These are phyloP conservation scores for Ulota crispa DNA, from an alignment of 225 moss, liverwort and hornwort genomes.

Conservation along the genomic window DNA sequence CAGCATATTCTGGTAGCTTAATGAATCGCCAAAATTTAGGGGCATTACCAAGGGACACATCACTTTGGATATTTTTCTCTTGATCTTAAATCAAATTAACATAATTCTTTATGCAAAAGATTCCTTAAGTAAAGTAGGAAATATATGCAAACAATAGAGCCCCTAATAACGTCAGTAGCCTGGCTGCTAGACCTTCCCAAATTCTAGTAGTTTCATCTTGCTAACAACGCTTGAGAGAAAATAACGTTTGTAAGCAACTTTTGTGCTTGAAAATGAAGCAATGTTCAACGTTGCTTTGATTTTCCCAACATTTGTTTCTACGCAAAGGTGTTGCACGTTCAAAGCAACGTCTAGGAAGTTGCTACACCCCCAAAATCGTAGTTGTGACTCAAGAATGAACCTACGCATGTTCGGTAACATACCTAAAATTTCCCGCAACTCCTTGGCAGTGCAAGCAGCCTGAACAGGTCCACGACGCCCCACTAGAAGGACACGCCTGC, in stretches of 20 bases:
- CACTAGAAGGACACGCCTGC: constrained; percentile 85
- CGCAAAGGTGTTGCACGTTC: too few relatives aligned
- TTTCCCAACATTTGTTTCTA: too few relatives aligned
- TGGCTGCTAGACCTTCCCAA: too few relatives aligned
- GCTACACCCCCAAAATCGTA: too few relatives aligned
- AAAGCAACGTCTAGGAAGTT: too few relatives aligned
- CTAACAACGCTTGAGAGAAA: too few relatives aligned
- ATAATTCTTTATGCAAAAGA: neutral
- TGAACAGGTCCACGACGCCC: constrained; percentile 98
- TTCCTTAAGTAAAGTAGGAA: neutral
- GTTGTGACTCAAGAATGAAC: neutral
- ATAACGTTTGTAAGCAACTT: too few relatives aligned
- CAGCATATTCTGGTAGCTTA: constrained; percentile 16
- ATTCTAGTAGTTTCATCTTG: too few relatives aligned
- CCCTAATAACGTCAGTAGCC: neutral
- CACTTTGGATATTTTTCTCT: neutral
- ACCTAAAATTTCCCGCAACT: constrained; percentile 91
- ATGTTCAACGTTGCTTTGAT: too few relatives aligned
- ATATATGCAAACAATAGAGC: neutral
- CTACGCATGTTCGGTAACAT: constrained; percentile 3
- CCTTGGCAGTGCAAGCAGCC: constrained; percentile 96
- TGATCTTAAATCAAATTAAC: neutral
- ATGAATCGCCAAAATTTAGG: neutral
- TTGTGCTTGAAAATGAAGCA: too few relatives aligned
- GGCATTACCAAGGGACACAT: neutral